These are phyloP conservation scores for Scutellaria galericulata DNA, from an alignment of 257 asterid species.

Conservation along the genomic window DNA sequence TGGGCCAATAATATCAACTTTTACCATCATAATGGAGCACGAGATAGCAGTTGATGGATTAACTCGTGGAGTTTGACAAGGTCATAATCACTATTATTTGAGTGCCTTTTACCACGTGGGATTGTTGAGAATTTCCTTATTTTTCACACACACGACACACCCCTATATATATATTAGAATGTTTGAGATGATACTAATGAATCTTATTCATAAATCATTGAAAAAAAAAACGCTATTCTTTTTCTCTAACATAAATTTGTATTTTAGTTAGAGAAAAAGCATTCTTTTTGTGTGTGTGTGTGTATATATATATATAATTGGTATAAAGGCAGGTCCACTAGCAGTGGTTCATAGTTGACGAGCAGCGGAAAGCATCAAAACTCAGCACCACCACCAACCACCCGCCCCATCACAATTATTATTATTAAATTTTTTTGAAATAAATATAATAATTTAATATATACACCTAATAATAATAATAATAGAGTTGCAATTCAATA, in stretches of 20 bases:
- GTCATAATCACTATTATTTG: background rate
- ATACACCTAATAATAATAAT: background rate
- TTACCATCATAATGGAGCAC: background rate
- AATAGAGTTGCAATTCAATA: too few relatives aligned
- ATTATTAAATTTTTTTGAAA: conserved; percentile 20
- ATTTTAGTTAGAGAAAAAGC: too few relatives aligned
- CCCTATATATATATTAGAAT: background rate
- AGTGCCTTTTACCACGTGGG: conserved; percentile 25
- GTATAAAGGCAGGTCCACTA: conserved; percentile 8
- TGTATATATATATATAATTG: too few relatives aligned
- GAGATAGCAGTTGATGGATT: too few relatives aligned
- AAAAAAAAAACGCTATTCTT: too few relatives aligned
- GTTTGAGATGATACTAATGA: background rate
- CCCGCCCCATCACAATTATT: conserved; percentile 18
- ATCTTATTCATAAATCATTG: background rate
- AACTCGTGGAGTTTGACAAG: background rate
- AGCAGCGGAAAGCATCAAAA: conserved; percentile 35
- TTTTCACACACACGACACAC: background rate
- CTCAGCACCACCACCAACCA: conserved; percentile 29
- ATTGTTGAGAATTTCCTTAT: background rate
- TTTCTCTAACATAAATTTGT: too few relatives aligned
- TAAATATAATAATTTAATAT: conserved; percentile 22
- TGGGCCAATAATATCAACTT: background rate
- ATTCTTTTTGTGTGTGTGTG: too few relatives aligned
- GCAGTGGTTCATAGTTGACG: conserved; percentile 38